Base-by-base conservation (phyloP, 805 yeast genomes). In the Cyberlindnera misumaiensis region DNA sequence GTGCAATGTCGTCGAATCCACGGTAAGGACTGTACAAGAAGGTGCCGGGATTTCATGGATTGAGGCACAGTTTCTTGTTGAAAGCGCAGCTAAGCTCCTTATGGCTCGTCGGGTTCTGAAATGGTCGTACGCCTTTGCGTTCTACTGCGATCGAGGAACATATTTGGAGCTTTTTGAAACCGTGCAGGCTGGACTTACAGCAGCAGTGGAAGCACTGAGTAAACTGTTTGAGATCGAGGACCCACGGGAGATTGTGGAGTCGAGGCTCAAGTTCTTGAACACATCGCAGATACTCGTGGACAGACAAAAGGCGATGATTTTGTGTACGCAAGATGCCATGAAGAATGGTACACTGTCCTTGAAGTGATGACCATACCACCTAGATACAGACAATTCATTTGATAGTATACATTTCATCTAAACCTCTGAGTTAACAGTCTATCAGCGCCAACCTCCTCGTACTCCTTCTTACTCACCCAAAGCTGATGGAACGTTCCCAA, bases 401-500 rank as follows among this genome's bases (percentile, higher is more conserved):
- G 28, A 27, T 12, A 12, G 14, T 13, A 27, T 6, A 27, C 3
- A 27, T 20, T n/a, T 54, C 59, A 88, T 63, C 95, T 80, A 62
- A 88, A 88, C 63, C 96, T 72, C 59, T 83, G 90, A 40, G 75
- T 75, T 41, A 86, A 71, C 40, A 89, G 69, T 57, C 87, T 76
- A 40, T 85, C 93, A 11, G 79, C 78, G 5, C 97, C 97, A 18
- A 79, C 86, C 59, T 89, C 96, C 44, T 85, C 87, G 51, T 81
- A 84, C 60, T 89, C 97, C 47, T 75, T 76, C 53, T 78, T 80
- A 30, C 89, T 83, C 2, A 89, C 95, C 96, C 96, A 89, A 63
- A 84, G 65, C 60, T 89, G 97, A 59, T 89, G 97, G 70, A 89
- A 89, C 3, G 96, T 85, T 26, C 97, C 97, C 50, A 89, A 69